Percentiles rank a stretch among this genome's conserved stretches.
phyloP scores from a whole-genome alignment of 352 stramenopile species.

The Elongisporangium senticosum region DNA sequence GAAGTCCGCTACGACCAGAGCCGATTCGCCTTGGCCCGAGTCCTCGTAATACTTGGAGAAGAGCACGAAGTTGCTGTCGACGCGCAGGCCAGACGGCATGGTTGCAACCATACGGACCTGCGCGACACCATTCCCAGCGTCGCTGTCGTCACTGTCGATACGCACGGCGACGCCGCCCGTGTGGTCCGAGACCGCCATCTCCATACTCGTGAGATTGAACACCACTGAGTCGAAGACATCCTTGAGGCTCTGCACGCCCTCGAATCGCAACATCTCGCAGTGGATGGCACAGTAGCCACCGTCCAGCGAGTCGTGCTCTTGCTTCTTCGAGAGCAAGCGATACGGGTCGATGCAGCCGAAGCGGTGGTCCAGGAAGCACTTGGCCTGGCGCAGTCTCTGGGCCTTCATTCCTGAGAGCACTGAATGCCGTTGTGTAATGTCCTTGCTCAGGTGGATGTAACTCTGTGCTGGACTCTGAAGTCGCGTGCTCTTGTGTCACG shows the following conservation, averaged over 20 bases:
- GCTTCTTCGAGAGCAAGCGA: neutral
- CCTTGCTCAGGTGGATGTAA: neutral
- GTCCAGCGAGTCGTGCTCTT: neutral
- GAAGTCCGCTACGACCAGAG: conserved; percentile 20
- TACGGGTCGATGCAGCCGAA: neutral
- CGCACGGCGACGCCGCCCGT: conserved; percentile 28
- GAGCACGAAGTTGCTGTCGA: conserved; percentile 24
- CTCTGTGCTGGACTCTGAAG: neutral
- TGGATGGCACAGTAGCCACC: neutral
- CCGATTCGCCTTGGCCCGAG: conserved; percentile 16
- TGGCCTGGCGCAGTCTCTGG: neutral
- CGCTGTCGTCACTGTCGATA: conserved; percentile 20
- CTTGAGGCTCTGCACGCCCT: conserved; percentile 16
- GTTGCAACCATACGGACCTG: conserved; percentile 30
- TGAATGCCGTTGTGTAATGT: neutral
- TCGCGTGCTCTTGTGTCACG: neutral
- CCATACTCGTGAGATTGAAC: conserved; percentile 28
- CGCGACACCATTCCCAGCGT: conserved; percentile 16
- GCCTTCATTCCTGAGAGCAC: neutral
- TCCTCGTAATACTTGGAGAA: conserved; percentile 23
- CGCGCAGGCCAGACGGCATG: conserved; percentile 21
- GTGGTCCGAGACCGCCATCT: conserved; percentile 39
- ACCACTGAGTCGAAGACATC: conserved; percentile 32
- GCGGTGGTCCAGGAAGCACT: neutral
- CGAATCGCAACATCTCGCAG: conserved; percentile 9